Evolutionary conservation across 202 grass and related monocot genomes (phyloP), one percentile per base, ranked within the genome.

Genomic region (Panicum hallii): DNA sequence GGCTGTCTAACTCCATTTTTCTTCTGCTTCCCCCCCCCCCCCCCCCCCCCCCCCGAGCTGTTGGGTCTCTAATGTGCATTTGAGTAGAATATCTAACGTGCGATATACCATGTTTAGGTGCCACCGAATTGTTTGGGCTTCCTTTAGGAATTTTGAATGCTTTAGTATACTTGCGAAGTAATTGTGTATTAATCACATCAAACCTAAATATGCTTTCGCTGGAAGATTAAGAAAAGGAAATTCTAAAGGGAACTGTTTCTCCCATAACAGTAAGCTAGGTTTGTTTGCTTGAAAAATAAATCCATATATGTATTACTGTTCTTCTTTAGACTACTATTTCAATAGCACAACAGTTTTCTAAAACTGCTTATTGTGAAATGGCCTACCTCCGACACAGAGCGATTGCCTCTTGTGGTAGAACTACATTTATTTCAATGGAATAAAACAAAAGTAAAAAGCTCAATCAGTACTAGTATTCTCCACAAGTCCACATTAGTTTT

Each of bases 221-320:
- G 22, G 45, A 83, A 71, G 22, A 54, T 62, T 52, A 36, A 50
- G 50, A 71, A 54, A 67, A 53, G 0, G 8, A 41, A n/a, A 62
- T 34, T 67, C 64, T 55, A 11, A 78, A 55, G 23, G 49, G n/a
- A 75, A 77, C 17, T 71, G 45, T 26, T 83, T 13, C 53, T 70
- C 13, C 46, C 42, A 47, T 28, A 81, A 47, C 63, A 81, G 9
- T 54, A 56, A 62, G 34, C 66, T 60, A 45, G 1, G 54, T 5
- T 12, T 4, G 11, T 78, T 86, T 69, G 55, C 83, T 82, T 82
- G n/a, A 76, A 80, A 26, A 62, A 50, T 19, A 63, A 76, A 81
- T 85, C 17, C 9, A 40, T 53, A 16, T 76, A 7, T 1, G 69
- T 19, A 55, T 0, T 65, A 16, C 0, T 14, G 13, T 47, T 70